Percentiles rank a stretch among this genome's conserved stretches.
Conservation (phyloP, 2,329 filamentous ascomycete species). For the Trichoderma afroharzianum region DNA sequence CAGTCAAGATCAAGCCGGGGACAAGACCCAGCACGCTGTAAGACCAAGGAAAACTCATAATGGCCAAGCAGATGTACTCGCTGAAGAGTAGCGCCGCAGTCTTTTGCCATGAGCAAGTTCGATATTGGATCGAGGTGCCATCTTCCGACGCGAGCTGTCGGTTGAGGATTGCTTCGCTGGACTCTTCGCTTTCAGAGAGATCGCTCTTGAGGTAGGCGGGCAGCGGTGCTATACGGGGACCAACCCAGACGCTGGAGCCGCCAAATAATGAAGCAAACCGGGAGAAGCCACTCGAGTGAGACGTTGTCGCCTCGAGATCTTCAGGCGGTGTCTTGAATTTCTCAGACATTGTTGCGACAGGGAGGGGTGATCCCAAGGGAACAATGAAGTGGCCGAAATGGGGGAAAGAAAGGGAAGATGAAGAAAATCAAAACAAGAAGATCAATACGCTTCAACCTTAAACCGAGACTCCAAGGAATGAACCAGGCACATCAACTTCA, state of each 20-base stretch:
- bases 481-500: not conserved
- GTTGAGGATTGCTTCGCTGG: slow-evolving; percentile 47
- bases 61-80: slow-evolving; percentile 87
- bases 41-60: slow-evolving; percentile 95
- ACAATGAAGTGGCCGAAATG: not conserved
- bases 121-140: slow-evolving; percentile 79
- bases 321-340: slow-evolving; percentile 19
- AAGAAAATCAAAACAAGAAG: not conserved
- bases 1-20: slow-evolving; percentile 76
- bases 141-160: slow-evolving; percentile 74
- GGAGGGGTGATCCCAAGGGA: not conserved
- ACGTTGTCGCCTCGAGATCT: slow-evolving; percentile 19
- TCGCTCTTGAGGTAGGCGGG: slow-evolving; percentile 34
- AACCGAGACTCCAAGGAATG: not conserved
- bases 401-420: not conserved
- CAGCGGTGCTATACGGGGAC: slow-evolving; percentile 50
- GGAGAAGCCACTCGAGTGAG: slow-evolving; percentile 24
- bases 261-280: slow-evolving; percentile 37
- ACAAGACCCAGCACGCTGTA: slow-evolving; percentile 85
- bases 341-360: slow-evolving; percentile 26
- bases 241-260: slow-evolving; percentile 40
- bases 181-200: slow-evolving; percentile 41
- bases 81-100: slow-evolving; percentile 87
- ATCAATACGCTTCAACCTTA: not conserved
- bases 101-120: slow-evolving; percentile 94